Conservation (phyloP, 441 rosid genomes). For the Adansonia madagascariensis region DNA sequence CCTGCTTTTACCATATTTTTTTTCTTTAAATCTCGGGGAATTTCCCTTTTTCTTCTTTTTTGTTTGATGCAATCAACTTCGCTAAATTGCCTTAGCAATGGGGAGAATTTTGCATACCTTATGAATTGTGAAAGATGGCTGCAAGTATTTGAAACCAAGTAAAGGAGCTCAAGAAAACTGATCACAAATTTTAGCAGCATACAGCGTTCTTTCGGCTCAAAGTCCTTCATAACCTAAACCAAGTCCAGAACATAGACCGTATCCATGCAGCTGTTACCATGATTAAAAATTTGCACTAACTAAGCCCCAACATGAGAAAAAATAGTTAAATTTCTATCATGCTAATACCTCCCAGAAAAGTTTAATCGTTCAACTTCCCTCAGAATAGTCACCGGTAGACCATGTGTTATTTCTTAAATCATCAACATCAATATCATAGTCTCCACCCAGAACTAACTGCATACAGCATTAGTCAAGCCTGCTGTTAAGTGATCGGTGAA, state of each 20-base stretch:
- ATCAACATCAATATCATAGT: constrained; percentile 86
- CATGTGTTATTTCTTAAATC: constrained; percentile 80
- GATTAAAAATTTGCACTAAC: not conserved
- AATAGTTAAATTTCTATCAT: constrained; percentile 23
- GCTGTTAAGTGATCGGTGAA: not conserved
- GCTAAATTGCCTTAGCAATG: constrained; percentile 4
- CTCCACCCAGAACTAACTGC: constrained; percentile 98
- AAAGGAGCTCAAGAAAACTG: constrained; percentile 96
- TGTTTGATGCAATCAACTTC: not conserved
- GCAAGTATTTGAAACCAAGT: constrained; percentile 93
- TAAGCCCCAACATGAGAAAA: constrained; percentile 19
- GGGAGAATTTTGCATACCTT: constrained; percentile 51
- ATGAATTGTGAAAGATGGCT: constrained; percentile 92
- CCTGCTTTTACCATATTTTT: not conserved
- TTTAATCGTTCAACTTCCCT: constrained; percentile 85
- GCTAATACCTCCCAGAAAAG: constrained; percentile 95
- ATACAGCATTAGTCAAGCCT: constrained; percentile 15
- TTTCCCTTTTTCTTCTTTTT: not conserved
- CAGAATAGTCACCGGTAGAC: constrained; percentile 93
- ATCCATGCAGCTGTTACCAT: constrained; percentile 6
- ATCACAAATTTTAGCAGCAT: constrained; percentile 97
- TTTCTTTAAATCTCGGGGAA: not conserved
- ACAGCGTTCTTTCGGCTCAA: constrained; percentile 89
- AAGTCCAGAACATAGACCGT: constrained; percentile 7
- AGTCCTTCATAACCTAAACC: constrained; percentile 80